Base-by-base conservation (phyloP, 139 green algal genomes). In the Asterochloris erici region DNA sequence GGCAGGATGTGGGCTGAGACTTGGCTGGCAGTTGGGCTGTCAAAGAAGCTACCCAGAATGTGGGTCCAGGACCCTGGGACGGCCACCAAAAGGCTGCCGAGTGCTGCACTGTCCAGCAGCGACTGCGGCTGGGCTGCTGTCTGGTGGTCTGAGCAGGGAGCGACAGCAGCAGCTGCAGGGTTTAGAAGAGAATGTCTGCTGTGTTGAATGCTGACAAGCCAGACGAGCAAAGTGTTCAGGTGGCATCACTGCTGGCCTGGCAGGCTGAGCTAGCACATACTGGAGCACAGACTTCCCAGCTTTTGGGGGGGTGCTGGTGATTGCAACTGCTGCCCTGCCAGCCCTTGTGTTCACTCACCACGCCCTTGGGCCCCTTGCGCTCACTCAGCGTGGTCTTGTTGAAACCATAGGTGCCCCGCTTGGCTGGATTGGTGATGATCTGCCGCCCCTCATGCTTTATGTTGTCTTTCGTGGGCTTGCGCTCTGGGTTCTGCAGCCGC, bases 401-500 rank as follows among this genome's bases (percentile, higher is more conserved):
- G 17, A 74, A 79, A 0, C 87, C 87, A 73, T 87, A 89, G 27
- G 68, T 64, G 47, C 92, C 92, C 77, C 90, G 91, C 79, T 95
- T 95, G 28, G 84, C 81, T 24, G 91, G 90, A 1, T 79, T 87
- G 38, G 85, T 84, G 76, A 63, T 73, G 61, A 60, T 82, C n/a
- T 81, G 61, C 17, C 28, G 78, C 79, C 27, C 28, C 19, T 38
- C 76, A 47, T 81, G 84, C 74, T 74, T 79, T 68, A 82, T 85
- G 73, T 71, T 63, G 15, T 68, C 73, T 4, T 81, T 63, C 12
- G 78, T 81, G 0, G 88, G 68, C 29, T 63, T 81, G 13, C 26
- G 63, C 83, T 89, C 83, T 68, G 68, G 63, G 21, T 77, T 82
- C 74, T 63, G 60, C 75, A 75, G 11, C 26, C 38, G 6, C 6